Evolutionary conservation across 768 basidiomycete species (phyloP), one percentile per base, ranked within the genome.

Genomic region (Lactarius psammicola): DNA sequence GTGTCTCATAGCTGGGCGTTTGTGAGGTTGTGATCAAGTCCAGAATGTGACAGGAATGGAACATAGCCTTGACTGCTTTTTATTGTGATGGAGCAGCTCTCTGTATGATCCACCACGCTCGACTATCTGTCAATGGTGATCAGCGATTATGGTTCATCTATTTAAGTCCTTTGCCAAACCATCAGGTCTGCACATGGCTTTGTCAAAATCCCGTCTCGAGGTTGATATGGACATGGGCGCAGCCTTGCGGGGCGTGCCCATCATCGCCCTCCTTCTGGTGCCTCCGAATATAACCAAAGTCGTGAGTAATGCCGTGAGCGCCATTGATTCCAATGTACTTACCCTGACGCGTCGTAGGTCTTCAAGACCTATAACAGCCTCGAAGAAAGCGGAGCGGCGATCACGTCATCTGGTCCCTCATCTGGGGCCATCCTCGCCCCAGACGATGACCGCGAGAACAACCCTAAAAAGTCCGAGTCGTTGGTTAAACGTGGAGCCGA

Each of bases 291-390:
- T 20, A 44, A 10, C 3, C 42, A 20, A 10, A 44, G 20, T 44
- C 7, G 42, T 44, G n/a, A 44, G 42, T 44, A 0, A 42, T 6
- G 18, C 34, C 13, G 34, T 3, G 34, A 36, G 34, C 34, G 13
- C 2, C 34, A 13, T 36, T 1, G 2, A 36, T 0, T 20, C 5
- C 3, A 9, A 20, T 18, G 40, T 17, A 42, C 42, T 44, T n/a
- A 44, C 20, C 20, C 7, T 44, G 42, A 8, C 20, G 3, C 2
- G 42, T 44, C 17, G 20, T 44, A 44, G 42, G 17, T n/a, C 5
- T 1, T 44, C 42, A 44, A 1, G 3, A 20, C 20, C 42, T 8
- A 1, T 0, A 6, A 1, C 40, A 8, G 18, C 18, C 1, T 0
- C 7, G 11, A 20, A 20, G 40, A 20, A 8, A 2, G 18, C 2